Percentiles rank a stretch among this genome's conserved stretches.
phyloP scores from a whole-genome alignment of 2,329 filamentous ascomycete genomes.

The Colletotrichum eremochloae region DNA sequence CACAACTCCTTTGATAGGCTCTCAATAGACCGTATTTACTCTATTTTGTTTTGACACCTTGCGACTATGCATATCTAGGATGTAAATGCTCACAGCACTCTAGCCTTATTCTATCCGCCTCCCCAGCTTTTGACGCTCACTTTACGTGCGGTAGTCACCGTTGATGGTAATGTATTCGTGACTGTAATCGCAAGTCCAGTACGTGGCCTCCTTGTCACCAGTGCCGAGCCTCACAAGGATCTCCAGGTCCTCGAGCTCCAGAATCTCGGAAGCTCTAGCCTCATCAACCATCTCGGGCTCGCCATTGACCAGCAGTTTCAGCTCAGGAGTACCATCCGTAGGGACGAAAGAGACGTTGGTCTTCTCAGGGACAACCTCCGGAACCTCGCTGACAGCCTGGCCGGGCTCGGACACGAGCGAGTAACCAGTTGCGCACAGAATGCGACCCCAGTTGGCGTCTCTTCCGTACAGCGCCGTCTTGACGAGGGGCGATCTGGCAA shows the following conservation, averaged over 20 bases:
- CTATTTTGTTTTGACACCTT: background rate
- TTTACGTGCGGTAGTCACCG: slow-evolving; percentile 72
- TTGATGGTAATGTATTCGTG: slow-evolving; percentile 83
- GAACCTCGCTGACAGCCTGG: slow-evolving; percentile 68
- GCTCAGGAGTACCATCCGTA: slow-evolving; percentile 79
- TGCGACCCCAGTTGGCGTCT: slow-evolving; percentile 98
- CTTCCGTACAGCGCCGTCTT: slow-evolving; percentile 98
- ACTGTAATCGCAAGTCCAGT: slow-evolving; percentile 90
- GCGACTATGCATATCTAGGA: slow-evolving; percentile 1
- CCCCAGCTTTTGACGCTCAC: background rate
- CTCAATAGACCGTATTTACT: slow-evolving; percentile 1
- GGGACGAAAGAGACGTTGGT: slow-evolving; percentile 86
- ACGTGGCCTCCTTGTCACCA: slow-evolving; percentile 75
- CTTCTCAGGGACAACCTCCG: slow-evolving; percentile 74
- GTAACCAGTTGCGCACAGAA: slow-evolving; percentile 94
- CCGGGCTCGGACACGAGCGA: slow-evolving; percentile 72
- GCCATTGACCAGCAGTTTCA: slow-evolving; percentile 82
- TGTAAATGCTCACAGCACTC: background rate
- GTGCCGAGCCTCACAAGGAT: slow-evolving; percentile 82
- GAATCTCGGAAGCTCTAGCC: slow-evolving; percentile 79
- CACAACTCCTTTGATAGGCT: background rate
- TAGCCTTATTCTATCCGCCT: background rate
- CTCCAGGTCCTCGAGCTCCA: slow-evolving; percentile 83
- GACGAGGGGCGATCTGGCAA: slow-evolving; percentile 91
- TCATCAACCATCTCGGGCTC: slow-evolving; percentile 87